Evolutionary conservation across 441 rosid genomes (phyloP), one percentile per base, ranked within the genome.

Genomic region (Gossypium davidsonii): DNA sequence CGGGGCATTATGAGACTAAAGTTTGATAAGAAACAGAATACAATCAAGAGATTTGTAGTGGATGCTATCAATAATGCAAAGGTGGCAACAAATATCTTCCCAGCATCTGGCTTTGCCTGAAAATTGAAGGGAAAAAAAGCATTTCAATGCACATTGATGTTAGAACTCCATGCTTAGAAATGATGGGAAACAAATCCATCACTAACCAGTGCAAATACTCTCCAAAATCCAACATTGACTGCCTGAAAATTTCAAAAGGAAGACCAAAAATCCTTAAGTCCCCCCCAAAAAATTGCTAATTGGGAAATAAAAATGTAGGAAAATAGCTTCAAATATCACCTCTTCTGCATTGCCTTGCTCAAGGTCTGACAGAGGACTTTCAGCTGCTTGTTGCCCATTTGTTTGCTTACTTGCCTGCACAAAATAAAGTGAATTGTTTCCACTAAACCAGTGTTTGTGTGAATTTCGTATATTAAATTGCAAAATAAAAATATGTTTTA

Each of bases 91-190:
- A 78, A 79, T 53, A 92, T 85, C 81, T 89, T 86, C 61, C 89
- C 96, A 5, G 97, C 88, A 79, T 92, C 97, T 0, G 92, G 89
- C 63, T 85, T 92, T 69, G 97, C 97, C 96, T 92, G 87, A 64
- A 83, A 83, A 60, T 46, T 21, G 17, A 49, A 28, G 61, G 37
- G 2, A 23, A 31, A 53, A n/a, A 37, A 7, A n/a, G 17, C 17
- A 11, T 2, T 52, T 28, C 51, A 62, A 23, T 42, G 63, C 8
- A 34, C 7, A 48, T 58, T 9, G 15, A 65, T 53, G 34, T 39
- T 53, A 4, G 6, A 61, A 55, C 20, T 71, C 60, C 62, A 58
- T 17, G 37, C 63, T 61, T 4, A 56, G 37, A 68, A 21, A 18
- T 51, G 61, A 59, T 26, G 49, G 62, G 49, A 71, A 49, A 44